These are phyloP conservation scores for Ogataea hybrid DNA, from an alignment of 1,139 yeast genomes.

Conservation along the genomic window DNA sequence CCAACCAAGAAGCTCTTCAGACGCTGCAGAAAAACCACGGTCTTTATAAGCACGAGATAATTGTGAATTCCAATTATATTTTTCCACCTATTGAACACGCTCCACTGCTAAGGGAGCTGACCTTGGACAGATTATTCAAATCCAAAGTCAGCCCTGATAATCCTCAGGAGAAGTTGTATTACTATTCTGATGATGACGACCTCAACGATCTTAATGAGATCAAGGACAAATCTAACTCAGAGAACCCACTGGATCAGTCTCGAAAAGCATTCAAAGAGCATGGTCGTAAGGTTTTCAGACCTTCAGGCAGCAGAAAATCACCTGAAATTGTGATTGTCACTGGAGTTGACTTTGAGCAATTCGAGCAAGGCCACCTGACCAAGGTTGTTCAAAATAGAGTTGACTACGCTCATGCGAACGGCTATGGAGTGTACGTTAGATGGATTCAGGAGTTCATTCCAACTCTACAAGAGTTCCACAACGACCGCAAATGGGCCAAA, in stretches of 20 bases:
- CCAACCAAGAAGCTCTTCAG: slow-evolving; percentile 21
- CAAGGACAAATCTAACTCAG: slow-evolving; percentile 29
- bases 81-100: slow-evolving; percentile 72
- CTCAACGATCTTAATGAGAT: slow-evolving; percentile 24
- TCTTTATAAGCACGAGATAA: slow-evolving; percentile 40
- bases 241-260: slow-evolving; percentile 43
- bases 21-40: slow-evolving; percentile 35
- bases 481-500: slow-evolving; percentile 58
- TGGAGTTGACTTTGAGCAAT: slow-evolving; percentile 70
- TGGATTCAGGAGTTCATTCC: slow-evolving; percentile 83
- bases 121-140: slow-evolving; percentile 48
- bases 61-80: slow-evolving; percentile 50
- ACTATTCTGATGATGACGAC: slow-evolving; percentile 45
- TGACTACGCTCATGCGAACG: slow-evolving; percentile 72
- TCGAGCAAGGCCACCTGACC: slow-evolving; percentile 57
- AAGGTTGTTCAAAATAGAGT: slow-evolving; percentile 76
- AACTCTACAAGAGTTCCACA: slow-evolving; percentile 42
- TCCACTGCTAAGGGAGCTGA: slow-evolving; percentile 53
- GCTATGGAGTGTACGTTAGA: slow-evolving; percentile 75
- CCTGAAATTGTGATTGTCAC: slow-evolving; percentile 82
- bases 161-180: slow-evolving; percentile 41
- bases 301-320: slow-evolving; percentile 35
- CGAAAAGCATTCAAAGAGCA: slow-evolving; percentile 61
- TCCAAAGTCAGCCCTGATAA: slow-evolving; percentile 40
- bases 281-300: slow-evolving; percentile 56